Evolutionary conservation across 2,329 filamentous ascomycete genomes (phyloP), one percentile per base, ranked within the genome.

Genomic region (Diaporthe capsici): DNA sequence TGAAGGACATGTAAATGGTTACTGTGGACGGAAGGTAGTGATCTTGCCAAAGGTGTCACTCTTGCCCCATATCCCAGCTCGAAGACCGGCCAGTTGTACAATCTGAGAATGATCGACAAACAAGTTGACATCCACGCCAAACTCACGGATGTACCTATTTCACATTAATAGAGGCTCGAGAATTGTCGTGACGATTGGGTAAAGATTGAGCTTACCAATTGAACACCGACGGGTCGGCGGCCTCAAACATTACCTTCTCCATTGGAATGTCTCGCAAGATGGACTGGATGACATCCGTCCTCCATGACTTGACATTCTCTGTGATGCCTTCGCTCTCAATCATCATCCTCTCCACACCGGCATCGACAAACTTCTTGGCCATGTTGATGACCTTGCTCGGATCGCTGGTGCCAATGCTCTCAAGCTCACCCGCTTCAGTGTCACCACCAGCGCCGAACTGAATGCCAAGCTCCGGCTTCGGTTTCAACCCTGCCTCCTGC

Each of bases 71-170:
- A 90, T 90, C 0, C 89, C 88, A 51, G 85, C 83, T 55, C 88
- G 83, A 76, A 90, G 79, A 75, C 88, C 88, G 34, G 84, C 86
- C 74, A 91, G 78, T 82, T 91, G 88, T 74, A 90, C 88, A 78
- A 90, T 90, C 83, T 90, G 89, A 53, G 87, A 89, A 80, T 90
- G 88, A 77, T 90, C 88, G 68, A 91, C 88, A 79, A 90, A 90
- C 44, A 90, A 77, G 77, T 91, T 58, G 31, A 58, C 55, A 7
- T 58, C 55, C 9, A 37, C 31, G 3, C 31, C 55, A 37, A 58
- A 58, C 20, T 58, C 55, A 10, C 55, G 31, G 31, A 58, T 37
- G 20, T 37, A 37, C 55, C 55, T 22, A 6, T 7, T 0, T 2
- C 1, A 2, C 37, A n/a, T 58, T 1, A 58, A 17, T 34, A 37